Evolutionary conservation across 2,329 filamentous ascomycete genomes (phyloP), one percentile per base, ranked within the genome.

Genomic region (Fusarium gaditjirri): DNA sequence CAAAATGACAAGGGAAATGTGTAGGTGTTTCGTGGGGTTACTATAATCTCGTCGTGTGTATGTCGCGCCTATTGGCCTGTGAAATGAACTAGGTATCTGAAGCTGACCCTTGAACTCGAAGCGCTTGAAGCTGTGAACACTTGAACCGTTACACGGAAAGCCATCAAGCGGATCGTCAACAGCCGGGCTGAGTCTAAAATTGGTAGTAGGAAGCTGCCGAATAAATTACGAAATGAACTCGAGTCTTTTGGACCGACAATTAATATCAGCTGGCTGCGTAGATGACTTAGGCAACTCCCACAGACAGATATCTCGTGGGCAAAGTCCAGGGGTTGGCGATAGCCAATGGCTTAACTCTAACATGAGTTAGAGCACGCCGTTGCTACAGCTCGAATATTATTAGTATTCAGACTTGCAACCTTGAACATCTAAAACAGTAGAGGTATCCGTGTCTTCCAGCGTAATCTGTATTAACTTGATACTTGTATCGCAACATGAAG

Each of bases 181-280:
- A 19, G 42, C 71, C 70, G 54, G 71, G 71, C 68, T 72, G 71
- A 70, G 57, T 58, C 61, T 62, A 52, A 29, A 68, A 43, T 33
- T 27, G 33, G 41, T n/a, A 35, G 27, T 35, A 11, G 41, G 39
- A 41, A 53, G 36, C 47, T 33, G 56, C 44, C 39, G 43, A 61
- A 23, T 47, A 33, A 41, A 43, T 16, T 27, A 16, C 12, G 35
- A 29, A 46, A 73, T 43, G 61, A 56, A 46, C 41, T 64, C 43
- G 39, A 43, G 52, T 47, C 47, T 33, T 38, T 53, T 27, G 43
- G 46, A 41, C 41, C 27, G 43, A 61, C 29, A 46, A 61, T 47
- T 68, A 41, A 64, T 61, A 61, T 67, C 29, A 31, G 39, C 43
- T 56, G 49, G 42, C 36, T 70, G 46, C 39, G 47, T 46, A 14